phyloP scores from a whole-genome alignment of 1,284 basidiomycete species.

The Porodaedalea pini region DNA sequence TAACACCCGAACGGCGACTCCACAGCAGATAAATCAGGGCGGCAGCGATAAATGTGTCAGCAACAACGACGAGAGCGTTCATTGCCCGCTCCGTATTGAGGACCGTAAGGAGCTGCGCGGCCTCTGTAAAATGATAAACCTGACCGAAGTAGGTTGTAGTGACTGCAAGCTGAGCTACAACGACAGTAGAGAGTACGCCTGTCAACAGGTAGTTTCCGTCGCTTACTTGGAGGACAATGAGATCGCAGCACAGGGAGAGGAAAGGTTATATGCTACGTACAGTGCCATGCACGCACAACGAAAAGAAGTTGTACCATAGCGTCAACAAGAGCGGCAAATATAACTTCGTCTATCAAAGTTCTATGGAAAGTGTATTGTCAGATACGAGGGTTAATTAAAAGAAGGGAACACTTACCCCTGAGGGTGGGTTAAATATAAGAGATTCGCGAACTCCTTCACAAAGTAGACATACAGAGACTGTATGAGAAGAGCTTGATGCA shows the following conservation, averaged over 20 bases:
- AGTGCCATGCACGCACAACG: conserved; percentile 4
- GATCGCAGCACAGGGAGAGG: not conserved
- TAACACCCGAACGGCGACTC: conserved; percentile 27
- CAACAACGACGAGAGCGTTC: conserved; percentile 11
- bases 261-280: not conserved
- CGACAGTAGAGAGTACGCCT: not conserved
- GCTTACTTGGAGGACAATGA: not conserved
- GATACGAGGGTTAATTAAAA: not conserved
- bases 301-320: not conserved
- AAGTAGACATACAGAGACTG: conserved; percentile 16
- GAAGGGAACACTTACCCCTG: not conserved
- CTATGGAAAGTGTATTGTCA: not conserved
- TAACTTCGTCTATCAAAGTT: not conserved
- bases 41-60: conserved; percentile 39
- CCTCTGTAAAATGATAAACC: not conserved
- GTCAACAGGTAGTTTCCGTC: not conserved
- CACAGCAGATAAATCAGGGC: conserved; percentile 38
- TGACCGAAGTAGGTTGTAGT: conserved; percentile 18
- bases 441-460: conserved; percentile 6
- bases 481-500: conserved; percentile 12
- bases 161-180: not conserved
- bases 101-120: conserved; percentile 43
- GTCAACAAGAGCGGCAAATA: not conserved
- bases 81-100: conserved; percentile 38
- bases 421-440: not conserved